Percentiles rank a stretch among this genome's conserved stretches.
phyloP scores from a whole-genome alignment of 805 yeast species.

The Kuraishia hungarica region DNA sequence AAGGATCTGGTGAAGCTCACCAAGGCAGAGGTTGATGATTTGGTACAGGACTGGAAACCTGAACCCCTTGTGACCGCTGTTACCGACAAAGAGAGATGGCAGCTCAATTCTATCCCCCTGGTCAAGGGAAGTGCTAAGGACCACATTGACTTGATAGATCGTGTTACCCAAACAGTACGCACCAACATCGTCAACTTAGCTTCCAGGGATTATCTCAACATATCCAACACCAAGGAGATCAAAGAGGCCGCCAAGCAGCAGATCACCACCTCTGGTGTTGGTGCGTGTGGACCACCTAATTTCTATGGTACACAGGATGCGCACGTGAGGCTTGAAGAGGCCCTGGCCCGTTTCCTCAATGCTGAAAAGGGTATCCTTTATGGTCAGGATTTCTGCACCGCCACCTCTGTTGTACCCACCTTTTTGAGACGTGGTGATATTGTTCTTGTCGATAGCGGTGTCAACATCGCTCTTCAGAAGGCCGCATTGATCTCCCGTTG shows the following conservation, averaged over 20 bases:
- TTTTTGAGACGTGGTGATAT: slow-evolving; percentile 93
- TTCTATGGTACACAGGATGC: slow-evolving; percentile 94
- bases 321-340: slow-evolving; percentile 72
- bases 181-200: slow-evolving; percentile 54
- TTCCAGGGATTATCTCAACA: slow-evolving; percentile 61
- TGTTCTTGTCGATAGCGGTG: slow-evolving; percentile 78
- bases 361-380: slow-evolving; percentile 76
- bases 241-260: slow-evolving; percentile 44
- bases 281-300: slow-evolving; percentile 98
- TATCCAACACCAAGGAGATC: slow-evolving; percentile 41
- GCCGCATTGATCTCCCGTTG: slow-evolving; percentile 85
- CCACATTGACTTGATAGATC: slow-evolving; percentile 22
- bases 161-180: slow-evolving; percentile 12
- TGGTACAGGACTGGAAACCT: slow-evolving; percentile 89
- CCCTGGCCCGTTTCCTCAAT: slow-evolving; percentile 66
- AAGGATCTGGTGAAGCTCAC: slow-evolving; percentile 57
- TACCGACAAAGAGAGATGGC: slow-evolving; percentile 47
- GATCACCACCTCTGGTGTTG: slow-evolving; percentile 77
- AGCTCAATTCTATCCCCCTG: slow-evolving; percentile 53
- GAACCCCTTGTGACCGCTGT: slow-evolving; percentile 65
- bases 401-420: slow-evolving; percentile 85
- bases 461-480: slow-evolving; percentile 72
- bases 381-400: slow-evolving; percentile 87
- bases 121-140: slow-evolving; percentile 46
- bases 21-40: slow-evolving; percentile 63